These are phyloP conservation scores for Phaeoacremonium minimum DNA, from an alignment of 2,329 filamentous ascomycete genomes.

Conservation along the genomic window DNA sequence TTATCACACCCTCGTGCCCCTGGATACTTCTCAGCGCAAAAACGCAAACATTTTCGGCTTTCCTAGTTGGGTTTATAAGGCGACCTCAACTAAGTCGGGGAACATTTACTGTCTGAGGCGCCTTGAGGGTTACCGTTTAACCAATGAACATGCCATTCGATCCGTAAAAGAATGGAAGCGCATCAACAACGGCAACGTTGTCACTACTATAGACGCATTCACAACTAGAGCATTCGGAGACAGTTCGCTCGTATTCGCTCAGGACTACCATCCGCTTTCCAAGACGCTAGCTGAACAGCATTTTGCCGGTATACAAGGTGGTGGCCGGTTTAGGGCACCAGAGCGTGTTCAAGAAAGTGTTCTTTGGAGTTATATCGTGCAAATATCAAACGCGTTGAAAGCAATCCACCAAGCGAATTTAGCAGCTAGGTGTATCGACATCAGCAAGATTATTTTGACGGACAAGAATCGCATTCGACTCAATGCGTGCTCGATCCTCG, in stretches of 20 bases:
- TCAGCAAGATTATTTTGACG: conserved; percentile 85
- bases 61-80: conserved; percentile 93
- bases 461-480: conserved; percentile 86
- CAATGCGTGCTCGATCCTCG: conserved; percentile 82
- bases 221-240: conserved; percentile 91
- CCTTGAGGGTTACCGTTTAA: conserved; percentile 83
- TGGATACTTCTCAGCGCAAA: conserved; percentile 79
- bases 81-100: conserved; percentile 81
- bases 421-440: conserved; percentile 80
- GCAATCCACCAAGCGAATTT: conserved; percentile 77
- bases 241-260: conserved; percentile 89
- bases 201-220: conserved; percentile 86
- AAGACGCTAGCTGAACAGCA: conserved; percentile 87
- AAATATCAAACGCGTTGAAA: conserved; percentile 84
- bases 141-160: conserved; percentile 83
- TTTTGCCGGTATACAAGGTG: conserved; percentile 44
- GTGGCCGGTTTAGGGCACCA: conserved; percentile 27
- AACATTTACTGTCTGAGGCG: conserved; percentile 83
- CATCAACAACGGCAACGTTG: conserved; percentile 75
- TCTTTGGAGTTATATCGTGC: conserved; percentile 88
- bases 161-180: conserved; percentile 87
- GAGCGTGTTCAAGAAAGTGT: conserved; percentile 62
- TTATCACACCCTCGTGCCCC: conserved; percentile 86
- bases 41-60: conserved; percentile 79
- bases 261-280: conserved; percentile 86